Conservation (phyloP, 129 eudicot genomes). For the Smallanthus sonchifolius region DNA sequence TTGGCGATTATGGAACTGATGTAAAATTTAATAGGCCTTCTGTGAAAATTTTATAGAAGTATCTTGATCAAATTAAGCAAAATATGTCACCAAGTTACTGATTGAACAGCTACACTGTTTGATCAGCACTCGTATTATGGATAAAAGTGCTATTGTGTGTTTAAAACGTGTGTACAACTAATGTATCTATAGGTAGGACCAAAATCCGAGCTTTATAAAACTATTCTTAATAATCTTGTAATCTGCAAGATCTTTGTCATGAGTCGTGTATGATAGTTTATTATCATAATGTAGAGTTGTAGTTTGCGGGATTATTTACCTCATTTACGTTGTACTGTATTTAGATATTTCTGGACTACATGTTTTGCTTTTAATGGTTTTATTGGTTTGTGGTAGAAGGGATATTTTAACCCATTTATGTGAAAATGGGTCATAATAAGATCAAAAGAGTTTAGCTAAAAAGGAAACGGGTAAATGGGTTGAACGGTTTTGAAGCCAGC, state of each 20-base stretch:
- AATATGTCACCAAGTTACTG: not conserved
- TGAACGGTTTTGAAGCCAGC: not conserved
- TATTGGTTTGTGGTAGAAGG: not conserved
- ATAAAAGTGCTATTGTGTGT: not conserved
- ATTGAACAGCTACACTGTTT: not conserved
- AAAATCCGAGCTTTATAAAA: not conserved
- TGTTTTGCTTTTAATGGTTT: not conserved
- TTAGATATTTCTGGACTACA: not conserved
- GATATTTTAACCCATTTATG: not conserved
- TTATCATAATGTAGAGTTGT: not conserved
- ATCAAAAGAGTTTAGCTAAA: not conserved
- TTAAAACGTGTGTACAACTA: not conserved
- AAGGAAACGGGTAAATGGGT: not conserved
- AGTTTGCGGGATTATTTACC: not conserved
- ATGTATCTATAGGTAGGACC: not conserved
- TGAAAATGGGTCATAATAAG: slow-evolving; percentile 5
- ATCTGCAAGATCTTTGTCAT: not conserved
- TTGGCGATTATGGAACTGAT: not conserved
- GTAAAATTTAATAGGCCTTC: not conserved
- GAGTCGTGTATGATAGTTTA: not conserved
- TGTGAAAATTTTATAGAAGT: not conserved
- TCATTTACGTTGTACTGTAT: not conserved
- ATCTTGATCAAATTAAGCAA: not conserved
- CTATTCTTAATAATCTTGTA: not conserved
- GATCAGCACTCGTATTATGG: not conserved